Evolutionary conservation across 2,329 filamentous ascomycete species (phyloP).

Genomic region (Chrysoporthe deuterocubensis): DNA sequence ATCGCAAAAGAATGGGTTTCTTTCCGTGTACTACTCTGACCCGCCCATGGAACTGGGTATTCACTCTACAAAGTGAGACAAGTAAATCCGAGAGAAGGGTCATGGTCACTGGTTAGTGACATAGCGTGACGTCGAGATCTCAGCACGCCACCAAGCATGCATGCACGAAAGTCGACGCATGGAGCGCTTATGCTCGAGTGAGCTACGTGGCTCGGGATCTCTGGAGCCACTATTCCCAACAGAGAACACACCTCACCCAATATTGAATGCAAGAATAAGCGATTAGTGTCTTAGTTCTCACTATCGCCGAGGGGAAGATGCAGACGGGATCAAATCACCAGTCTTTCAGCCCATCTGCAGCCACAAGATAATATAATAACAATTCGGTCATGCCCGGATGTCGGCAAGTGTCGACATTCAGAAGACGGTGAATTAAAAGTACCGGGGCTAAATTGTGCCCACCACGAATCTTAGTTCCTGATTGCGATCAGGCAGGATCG

Average conservation of each 20-base stretch:
- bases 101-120: not conserved
- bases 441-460: not conserved
- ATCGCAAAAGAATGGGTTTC: not conserved
- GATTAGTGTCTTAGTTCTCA: not conserved
- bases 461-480: not conserved
- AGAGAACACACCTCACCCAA: not conserved
- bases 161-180: not conserved
- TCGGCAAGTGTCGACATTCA: not conserved
- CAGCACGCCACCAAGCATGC: constrained; percentile 1
- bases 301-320: not conserved
- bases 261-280: not conserved
- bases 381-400: not conserved
- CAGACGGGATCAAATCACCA: not conserved
- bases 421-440: not conserved
- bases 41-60: not conserved
- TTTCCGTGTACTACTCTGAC: not conserved
- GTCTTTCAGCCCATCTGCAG: not conserved
- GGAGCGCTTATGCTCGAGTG: not conserved
- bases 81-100: not conserved
- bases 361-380: not conserved
- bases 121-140: not conserved
- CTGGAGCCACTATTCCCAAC: not conserved
- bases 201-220: not conserved
- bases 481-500: not conserved
- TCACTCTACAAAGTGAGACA: not conserved